Conservation (phyloP, 768 basidiomycete species). For the Pulveroboletus sp. region DNA sequence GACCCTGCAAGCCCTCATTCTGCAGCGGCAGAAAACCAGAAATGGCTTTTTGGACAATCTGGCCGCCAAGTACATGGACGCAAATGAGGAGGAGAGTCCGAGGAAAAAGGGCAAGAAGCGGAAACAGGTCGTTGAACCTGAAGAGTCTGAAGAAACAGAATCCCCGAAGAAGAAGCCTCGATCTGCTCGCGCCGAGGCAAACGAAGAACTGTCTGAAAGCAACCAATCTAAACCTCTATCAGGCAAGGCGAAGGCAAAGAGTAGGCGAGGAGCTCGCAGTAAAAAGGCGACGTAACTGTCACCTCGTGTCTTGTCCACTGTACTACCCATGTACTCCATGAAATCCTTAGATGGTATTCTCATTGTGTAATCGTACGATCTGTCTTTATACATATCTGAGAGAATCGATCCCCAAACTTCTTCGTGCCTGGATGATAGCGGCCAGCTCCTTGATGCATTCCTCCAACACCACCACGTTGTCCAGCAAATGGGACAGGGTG, state of each 20-base stretch:
- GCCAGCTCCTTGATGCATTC: constrained; percentile 92
- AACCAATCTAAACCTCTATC: constrained; percentile 58
- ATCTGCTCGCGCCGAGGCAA: constrained; percentile 49
- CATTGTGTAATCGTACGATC: constrained; percentile 6
- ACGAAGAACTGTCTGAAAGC: constrained; percentile 62
- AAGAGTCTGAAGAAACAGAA: constrained; percentile 35
- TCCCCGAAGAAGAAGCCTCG: constrained; percentile 51
- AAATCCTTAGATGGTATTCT: neutral
- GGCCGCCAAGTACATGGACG: constrained; percentile 67
- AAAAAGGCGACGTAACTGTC: constrained; percentile 35
- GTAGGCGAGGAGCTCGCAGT: constrained; percentile 29
- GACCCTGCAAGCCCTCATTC: constrained; percentile 74
- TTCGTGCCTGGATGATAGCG: constrained; percentile 78
- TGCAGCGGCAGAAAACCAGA: constrained; percentile 68
- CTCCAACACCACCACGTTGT: constrained; percentile 92
- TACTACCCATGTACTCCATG: neutral
- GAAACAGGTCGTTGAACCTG: constrained; percentile 31
- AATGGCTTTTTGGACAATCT: constrained; percentile 72
- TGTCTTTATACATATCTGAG: constrained; percentile 61
- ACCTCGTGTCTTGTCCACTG: neutral
- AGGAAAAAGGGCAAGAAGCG: constrained; percentile 55
- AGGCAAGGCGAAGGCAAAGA: constrained; percentile 35
- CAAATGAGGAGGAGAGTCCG: constrained; percentile 28
- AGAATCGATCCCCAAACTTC: constrained; percentile 80
- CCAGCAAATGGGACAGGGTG: constrained; percentile 79